Conservation (phyloP, 2,329 filamentous ascomycete genomes). For the Dryadomyces quercus-mongolicae region DNA sequence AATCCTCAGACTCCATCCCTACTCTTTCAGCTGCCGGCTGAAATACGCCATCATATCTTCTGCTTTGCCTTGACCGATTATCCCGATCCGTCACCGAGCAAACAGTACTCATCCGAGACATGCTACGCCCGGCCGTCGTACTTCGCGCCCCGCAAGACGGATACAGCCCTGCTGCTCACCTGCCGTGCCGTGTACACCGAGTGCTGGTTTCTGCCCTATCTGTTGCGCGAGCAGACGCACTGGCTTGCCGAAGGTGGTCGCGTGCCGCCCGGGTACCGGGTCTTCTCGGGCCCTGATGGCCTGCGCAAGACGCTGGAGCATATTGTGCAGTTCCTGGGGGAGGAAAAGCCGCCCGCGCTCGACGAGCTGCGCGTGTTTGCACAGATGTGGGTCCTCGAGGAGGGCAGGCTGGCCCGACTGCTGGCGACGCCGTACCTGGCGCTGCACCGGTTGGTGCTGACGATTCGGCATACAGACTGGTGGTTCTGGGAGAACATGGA, state of each 20-base stretch:
- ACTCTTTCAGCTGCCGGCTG: conserved; percentile 31
- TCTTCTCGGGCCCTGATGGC: background rate
- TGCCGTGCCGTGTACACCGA: conserved; percentile 30
- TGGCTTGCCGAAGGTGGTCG: conserved; percentile 22
- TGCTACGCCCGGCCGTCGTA: conserved; percentile 29
- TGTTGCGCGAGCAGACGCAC: conserved; percentile 24
- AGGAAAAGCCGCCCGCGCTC: conserved; percentile 10
- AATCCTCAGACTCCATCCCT: conserved; percentile 1
- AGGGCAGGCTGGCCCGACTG: conserved; percentile 18
- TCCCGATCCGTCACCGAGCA: conserved; percentile 18
- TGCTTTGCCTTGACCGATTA: conserved; percentile 24
- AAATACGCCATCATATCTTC: conserved; percentile 37
- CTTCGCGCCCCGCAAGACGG: conserved; percentile 22
- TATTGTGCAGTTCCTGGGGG: conserved; percentile 10
- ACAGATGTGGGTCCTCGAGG: conserved; percentile 27
- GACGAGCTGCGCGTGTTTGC: conserved; percentile 26
- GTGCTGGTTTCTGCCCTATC: conserved; percentile 29
- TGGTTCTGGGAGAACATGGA: conserved; percentile 29
- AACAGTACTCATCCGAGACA: conserved; percentile 18
- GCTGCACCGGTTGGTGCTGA: conserved; percentile 27
- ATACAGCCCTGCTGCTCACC: conserved; percentile 26
- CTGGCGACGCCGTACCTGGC: conserved; percentile 16
- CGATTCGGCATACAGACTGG: conserved; percentile 37
- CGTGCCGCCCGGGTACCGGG: conserved; percentile 17
- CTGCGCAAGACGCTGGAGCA: background rate